Percentiles rank a stretch among this genome's conserved stretches.
phyloP scores from a whole-genome alignment of 306 rosid genomes.

The Medicago ruthenica region DNA sequence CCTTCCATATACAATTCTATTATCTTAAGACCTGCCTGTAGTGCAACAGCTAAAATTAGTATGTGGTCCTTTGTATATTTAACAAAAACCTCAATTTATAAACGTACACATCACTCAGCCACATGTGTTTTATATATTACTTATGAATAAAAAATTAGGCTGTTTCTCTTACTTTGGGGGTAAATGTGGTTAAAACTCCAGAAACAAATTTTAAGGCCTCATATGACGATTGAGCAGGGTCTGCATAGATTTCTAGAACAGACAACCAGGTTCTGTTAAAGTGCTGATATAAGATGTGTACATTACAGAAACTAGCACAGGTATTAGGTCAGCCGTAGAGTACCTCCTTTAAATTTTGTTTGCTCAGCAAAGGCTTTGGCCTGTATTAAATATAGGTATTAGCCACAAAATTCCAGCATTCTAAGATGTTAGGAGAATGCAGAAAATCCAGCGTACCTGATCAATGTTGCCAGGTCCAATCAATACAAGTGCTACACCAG shows the following conservation, averaged over 20 bases:
- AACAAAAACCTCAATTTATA: conserved; percentile 29
- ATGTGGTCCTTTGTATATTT: conserved; percentile 4
- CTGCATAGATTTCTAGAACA: conserved; percentile 86
- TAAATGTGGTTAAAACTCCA: conserved; percentile 77
- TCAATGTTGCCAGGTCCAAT: conserved; percentile 94
- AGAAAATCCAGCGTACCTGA: conserved; percentile 50
- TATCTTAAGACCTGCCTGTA: conserved; percentile 87
- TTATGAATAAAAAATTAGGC: not conserved
- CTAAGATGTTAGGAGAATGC: not conserved
- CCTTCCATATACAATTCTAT: conserved; percentile 86
- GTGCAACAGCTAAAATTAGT: conserved; percentile 43
- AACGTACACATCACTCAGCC: conserved; percentile 13
- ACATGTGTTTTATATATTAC: not conserved
- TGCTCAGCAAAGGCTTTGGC: conserved; percentile 77
- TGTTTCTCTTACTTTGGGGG: conserved; percentile 73
- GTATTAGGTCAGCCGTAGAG: conserved; percentile 29
- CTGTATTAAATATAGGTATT: conserved; percentile 50
- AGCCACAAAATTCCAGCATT: conserved; percentile 14
- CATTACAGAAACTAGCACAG: conserved; percentile 24
- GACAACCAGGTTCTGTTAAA: conserved; percentile 39
- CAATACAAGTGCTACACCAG: conserved; percentile 84
- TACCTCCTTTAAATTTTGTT: conserved; percentile 93
- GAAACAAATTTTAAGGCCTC: conserved; percentile 82
- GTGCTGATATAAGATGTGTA: conserved; percentile 33
- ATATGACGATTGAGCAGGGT: conserved; percentile 78